Conservation (phyloP, 129 eudicot genomes). For the Arctium minus region DNA sequence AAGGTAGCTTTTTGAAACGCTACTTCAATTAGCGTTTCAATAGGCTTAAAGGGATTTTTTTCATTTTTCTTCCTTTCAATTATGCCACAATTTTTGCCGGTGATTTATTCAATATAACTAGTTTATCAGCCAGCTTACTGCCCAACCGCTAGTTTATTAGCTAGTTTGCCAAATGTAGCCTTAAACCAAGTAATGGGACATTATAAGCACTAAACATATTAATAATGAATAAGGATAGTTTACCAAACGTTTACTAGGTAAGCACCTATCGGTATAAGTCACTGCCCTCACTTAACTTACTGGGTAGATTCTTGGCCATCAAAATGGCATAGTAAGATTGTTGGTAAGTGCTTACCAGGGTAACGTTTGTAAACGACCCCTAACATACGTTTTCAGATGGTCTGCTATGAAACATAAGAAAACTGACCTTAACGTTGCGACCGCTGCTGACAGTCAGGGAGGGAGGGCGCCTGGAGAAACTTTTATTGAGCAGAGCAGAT, state of each 20-base stretch:
- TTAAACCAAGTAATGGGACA: neutral
- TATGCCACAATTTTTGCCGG: neutral
- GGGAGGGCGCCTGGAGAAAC: slow-evolving; percentile 12
- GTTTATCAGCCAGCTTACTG: too few relatives aligned
- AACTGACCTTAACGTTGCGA: slow-evolving; percentile 19
- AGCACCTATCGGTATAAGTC: too few relatives aligned
- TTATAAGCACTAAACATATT: neutral
- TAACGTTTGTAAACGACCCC: too few relatives aligned
- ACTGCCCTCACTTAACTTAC: too few relatives aligned
- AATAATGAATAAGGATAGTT: neutral
- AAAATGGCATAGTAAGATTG: too few relatives aligned
- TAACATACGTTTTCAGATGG: neutral
- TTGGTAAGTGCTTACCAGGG: too few relatives aligned
- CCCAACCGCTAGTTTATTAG: neutral
- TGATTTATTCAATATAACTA: neutral
- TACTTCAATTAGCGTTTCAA: neutral
- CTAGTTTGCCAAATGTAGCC: too few relatives aligned
- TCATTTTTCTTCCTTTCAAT: neutral
- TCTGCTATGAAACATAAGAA: neutral
- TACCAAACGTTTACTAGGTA: too few relatives aligned
- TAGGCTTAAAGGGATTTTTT: neutral
- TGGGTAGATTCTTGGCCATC: too few relatives aligned
- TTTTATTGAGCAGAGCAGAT: slow-evolving; percentile 13
- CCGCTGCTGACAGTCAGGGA: slow-evolving; percentile 12
- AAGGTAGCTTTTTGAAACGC: neutral